Evolutionary conservation across 2,329 filamentous ascomycete genomes (phyloP), one percentile per base, ranked within the genome.

Genomic region (Fonsecaea erecta): DNA sequence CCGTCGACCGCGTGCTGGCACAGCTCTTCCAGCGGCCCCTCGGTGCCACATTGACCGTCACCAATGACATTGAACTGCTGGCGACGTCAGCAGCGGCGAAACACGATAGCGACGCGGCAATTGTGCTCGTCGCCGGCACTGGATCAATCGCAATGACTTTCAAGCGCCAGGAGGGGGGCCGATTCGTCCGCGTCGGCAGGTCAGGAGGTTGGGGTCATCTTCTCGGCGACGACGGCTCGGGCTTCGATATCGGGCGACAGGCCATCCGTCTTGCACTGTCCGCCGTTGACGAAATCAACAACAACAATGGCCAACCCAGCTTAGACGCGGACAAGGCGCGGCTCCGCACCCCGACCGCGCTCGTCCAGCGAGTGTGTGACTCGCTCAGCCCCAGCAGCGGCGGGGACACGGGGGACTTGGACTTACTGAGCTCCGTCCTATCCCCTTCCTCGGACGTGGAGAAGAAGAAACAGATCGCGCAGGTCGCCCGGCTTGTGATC

Each of bases 151-250:
- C 76, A n/a, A 80, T 80, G 73, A 73, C 73, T 18, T 82, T 77
- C 68, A 63, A 64, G 9, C 69, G 70, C n/a, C 59, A n/a, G n/a
- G 69, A 16, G 40, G 53, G 55, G 53, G 58, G 28, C 3, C 58
- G 61, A 0, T 73, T 76, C 35, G 48, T 67, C 6, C 74, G 74
- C 1, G 73, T 73, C 1, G 74, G 73, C n/a, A 74, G 80, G 2
- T 73, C 74, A 3, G 80, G 80, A 1, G 80, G 80, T 12, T 82
- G 80, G 80, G 79, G 80, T 2, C 73, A 77, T 62, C 70, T 81
- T 4, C 71, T 82, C 1, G 79, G 80, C 0, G 80, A 82, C 56
- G 78, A 82, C 40, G 80, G 80, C 0, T 75, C 75, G 0, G 80
- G 78, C 2, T 81, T 76, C 66, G 74, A 75, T 1, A 77, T 81